Evolutionary conservation across 495 filamentous ascomycete species (phyloP).

Genomic region (Hypomontagnella submonticulosa): DNA sequence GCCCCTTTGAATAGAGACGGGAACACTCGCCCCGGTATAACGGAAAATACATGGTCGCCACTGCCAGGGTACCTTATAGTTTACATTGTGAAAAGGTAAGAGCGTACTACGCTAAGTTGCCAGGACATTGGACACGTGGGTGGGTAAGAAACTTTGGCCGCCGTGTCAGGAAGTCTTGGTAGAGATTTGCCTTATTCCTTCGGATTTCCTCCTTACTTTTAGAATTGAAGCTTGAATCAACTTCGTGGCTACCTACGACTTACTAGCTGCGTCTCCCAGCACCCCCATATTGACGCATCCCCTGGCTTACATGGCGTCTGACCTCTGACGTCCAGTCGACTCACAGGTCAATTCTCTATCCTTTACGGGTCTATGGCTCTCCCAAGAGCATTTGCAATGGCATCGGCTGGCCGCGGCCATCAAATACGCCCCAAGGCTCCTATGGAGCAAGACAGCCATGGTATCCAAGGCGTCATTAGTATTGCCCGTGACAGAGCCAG

Average conservation of each 20-base stretch:
- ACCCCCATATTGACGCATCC: neutral
- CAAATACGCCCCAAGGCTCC: neutral
- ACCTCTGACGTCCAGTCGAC: neutral
- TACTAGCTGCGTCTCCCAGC: neutral
- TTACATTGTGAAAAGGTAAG: neutral
- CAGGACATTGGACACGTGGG: slow-evolving; percentile 8
- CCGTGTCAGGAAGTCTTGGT: slow-evolving; percentile 18
- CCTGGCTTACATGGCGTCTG: neutral
- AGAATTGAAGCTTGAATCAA: slow-evolving; percentile 2
- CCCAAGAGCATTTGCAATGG: slow-evolving; percentile 9
- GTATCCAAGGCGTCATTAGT: slow-evolving; percentile 1
- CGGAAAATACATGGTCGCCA: too few species aligned
- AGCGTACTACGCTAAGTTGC: neutral
- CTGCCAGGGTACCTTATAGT: neutral
- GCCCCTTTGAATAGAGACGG: too few species aligned
- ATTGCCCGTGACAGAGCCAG: neutral
- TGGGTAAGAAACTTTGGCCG: slow-evolving; percentile 18
- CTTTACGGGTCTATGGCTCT: neutral
- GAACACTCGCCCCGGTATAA: too few species aligned
- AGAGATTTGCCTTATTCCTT: neutral
- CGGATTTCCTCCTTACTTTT: neutral
- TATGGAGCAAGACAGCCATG: neutral
- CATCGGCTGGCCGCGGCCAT: neutral
- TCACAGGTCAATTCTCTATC: neutral
- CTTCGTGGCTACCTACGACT: neutral